Conservation (phyloP, 1,139 yeast species). For the Trichomonascaceae sp. region DNA sequence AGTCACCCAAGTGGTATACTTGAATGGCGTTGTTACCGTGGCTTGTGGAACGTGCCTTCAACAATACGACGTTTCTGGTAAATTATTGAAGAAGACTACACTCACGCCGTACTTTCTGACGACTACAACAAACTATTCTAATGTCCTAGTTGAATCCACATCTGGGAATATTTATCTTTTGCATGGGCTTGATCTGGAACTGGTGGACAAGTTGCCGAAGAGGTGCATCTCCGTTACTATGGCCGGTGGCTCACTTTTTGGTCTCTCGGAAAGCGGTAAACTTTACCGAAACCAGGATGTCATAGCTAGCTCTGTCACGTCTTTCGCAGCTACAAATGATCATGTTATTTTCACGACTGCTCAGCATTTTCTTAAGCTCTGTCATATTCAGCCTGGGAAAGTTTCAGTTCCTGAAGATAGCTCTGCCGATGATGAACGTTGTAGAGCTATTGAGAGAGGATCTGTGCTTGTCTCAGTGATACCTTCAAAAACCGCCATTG, state of each 20-base stretch:
- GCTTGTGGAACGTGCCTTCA: not conserved
- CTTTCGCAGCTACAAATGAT: constrained; percentile 65
- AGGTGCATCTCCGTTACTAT: constrained; percentile 53
- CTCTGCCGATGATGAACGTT: constrained; percentile 61
- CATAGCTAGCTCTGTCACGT: constrained; percentile 76
- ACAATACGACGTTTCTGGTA: not conserved
- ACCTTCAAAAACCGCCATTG: constrained; percentile 78
- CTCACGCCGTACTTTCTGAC: constrained; percentile 42
- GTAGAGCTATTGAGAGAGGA: constrained; percentile 87
- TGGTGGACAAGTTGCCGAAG: constrained; percentile 55
- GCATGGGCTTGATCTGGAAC: constrained; percentile 27
- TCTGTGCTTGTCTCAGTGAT: constrained; percentile 71
- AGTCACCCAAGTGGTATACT: constrained; percentile 5
- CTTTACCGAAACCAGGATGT: constrained; percentile 58
- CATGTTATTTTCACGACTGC: constrained; percentile 84
- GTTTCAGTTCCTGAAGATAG: constrained; percentile 32
- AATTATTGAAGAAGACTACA: constrained; percentile 39
- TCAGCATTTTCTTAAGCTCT: constrained; percentile 74
- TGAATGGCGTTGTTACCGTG: constrained; percentile 2
- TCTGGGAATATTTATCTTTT: constrained; percentile 52
- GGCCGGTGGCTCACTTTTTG: constrained; percentile 48
- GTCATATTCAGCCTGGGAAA: constrained; percentile 51
- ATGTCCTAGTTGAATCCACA: constrained; percentile 53
- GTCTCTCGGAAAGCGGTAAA: constrained; percentile 68
- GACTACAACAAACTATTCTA: constrained; percentile 48